Evolutionary conservation across 331 rosid genomes (phyloP).

Genomic region (Malus hybrid): DNA sequence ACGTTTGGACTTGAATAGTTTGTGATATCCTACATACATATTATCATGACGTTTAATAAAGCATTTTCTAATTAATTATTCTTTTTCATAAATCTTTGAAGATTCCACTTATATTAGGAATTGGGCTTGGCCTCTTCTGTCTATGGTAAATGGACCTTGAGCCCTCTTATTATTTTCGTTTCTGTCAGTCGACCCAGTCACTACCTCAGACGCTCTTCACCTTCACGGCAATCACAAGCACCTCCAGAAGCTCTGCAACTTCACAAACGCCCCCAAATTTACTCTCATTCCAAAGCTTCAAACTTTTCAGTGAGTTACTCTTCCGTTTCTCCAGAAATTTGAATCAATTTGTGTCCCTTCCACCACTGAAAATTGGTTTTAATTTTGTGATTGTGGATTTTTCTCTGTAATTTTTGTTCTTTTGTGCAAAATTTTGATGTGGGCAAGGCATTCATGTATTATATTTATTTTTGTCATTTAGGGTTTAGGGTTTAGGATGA

Average conservation of each 20-base stretch:
- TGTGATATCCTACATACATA: too few relatives aligned
- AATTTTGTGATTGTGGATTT: neutral
- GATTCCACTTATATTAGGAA: too few relatives aligned
- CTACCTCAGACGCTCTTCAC: neutral
- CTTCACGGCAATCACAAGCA: neutral
- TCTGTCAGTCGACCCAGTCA: neutral
- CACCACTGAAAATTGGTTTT: neutral
- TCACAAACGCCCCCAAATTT: neutral
- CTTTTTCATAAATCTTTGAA: too few relatives aligned
- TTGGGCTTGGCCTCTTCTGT: neutral
- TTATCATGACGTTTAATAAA: too few relatives aligned
- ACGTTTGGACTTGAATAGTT: too few relatives aligned
- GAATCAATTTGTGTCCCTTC: neutral
- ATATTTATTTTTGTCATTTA: neutral
- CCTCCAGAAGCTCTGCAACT: neutral
- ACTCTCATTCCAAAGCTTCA: neutral
- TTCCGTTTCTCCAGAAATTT: neutral
- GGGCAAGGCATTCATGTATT: neutral
- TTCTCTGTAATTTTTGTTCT: neutral
- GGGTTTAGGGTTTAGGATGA: neutral
- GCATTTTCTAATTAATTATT: too few relatives aligned
- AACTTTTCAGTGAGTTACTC: neutral
- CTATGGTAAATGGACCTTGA: neutral
- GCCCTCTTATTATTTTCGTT: neutral
- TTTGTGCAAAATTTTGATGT: neutral